Conservation (phyloP, 2,329 filamentous ascomycete species). For the Daldinia sp. region DNA sequence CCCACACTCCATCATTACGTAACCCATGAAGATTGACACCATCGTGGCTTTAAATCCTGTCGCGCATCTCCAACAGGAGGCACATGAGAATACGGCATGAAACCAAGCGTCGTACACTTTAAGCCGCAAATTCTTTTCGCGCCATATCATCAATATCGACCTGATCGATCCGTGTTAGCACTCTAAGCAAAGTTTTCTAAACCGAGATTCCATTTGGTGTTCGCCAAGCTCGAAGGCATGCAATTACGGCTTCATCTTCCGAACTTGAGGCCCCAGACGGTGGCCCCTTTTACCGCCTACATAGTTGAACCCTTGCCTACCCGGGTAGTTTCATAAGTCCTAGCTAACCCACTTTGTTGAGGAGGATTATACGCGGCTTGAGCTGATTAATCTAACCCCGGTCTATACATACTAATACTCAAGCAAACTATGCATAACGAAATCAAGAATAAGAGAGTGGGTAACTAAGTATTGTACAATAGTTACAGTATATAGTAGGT, state of each 20-base stretch:
- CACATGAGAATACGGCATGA: not conserved
- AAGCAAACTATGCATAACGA: slow-evolving; percentile 2
- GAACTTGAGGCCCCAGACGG: not conserved
- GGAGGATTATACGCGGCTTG: not conserved
- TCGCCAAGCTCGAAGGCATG: not conserved
- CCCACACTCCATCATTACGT: slow-evolving; percentile 24
- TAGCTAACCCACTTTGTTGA: not conserved
- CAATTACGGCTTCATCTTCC: not conserved
- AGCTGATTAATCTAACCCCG: not conserved
- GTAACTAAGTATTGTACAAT: slow-evolving; percentile 24
- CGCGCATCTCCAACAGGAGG: not conserved
- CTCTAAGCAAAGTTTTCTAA: slow-evolving; percentile 1
- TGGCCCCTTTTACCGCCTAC: not conserved
- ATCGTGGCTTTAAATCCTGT: not conserved
- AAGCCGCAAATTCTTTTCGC: slow-evolving; percentile 22
- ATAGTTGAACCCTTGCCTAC: not conserved
- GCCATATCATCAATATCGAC: slow-evolving; percentile 6
- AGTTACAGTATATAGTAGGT: no score
- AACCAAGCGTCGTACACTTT: slow-evolving; percentile 17
- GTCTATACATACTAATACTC: not conserved
- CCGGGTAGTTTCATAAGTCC: not conserved
- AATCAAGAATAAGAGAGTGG: slow-evolving; percentile 4
- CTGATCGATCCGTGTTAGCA: slow-evolving; percentile 9
- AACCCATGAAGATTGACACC: slow-evolving; percentile 4
- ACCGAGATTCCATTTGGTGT: not conserved